Evolutionary conservation across 2,329 filamentous ascomycete genomes (phyloP).

Genomic region (Fusarium bactridioides): DNA sequence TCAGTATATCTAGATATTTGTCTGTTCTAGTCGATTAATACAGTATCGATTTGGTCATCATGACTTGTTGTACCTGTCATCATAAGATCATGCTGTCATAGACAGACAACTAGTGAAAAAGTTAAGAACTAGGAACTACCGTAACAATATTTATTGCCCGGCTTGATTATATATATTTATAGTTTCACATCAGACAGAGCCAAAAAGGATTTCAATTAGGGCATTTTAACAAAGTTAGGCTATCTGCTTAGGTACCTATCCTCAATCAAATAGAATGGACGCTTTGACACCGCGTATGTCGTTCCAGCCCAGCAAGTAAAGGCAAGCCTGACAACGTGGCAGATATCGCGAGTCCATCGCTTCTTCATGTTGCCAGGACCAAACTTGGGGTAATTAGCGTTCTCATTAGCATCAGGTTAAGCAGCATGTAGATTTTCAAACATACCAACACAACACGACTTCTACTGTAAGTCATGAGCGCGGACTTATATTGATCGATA

Average conservation of each 20-base stretch:
- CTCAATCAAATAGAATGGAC: no score
- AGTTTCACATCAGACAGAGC: not conserved
- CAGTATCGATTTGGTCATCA: not conserved
- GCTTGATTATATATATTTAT: not conserved
- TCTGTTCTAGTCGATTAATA: not conserved
- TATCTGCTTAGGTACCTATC: no score
- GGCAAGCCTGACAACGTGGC: not conserved
- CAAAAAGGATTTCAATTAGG: no score
- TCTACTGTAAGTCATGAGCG: not conserved
- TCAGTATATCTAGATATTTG: not conserved
- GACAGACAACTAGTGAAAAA: not conserved
- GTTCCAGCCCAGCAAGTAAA: fast-evolving
- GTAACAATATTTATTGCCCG: not conserved
- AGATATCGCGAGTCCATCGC: fast-evolving
- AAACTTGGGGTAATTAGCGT: fast-evolving
- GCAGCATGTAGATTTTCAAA: not conserved
- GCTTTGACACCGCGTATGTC: no score
- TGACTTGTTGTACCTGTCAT: not conserved
- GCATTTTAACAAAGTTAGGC: not conserved
- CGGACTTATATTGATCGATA: not conserved
- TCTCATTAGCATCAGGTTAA: fast-evolving
- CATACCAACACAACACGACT: not conserved
- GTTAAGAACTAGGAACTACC: not conserved
- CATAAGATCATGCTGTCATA: not conserved
- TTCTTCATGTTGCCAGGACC: not conserved